phyloP scores from a whole-genome alignment of 345 rosid genomes.

The Boechera stricta region DNA sequence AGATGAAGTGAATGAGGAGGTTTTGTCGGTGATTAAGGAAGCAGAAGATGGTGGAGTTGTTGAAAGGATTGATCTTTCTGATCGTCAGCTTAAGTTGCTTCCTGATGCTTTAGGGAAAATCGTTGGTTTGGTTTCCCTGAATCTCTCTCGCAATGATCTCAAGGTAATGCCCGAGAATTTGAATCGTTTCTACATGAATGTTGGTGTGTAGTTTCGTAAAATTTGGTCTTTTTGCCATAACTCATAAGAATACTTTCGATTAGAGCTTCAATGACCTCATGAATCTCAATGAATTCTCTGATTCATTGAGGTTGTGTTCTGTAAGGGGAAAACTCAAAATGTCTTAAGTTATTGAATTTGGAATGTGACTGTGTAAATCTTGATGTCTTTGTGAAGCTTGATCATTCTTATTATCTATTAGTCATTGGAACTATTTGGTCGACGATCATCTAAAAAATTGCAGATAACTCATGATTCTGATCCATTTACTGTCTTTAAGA shows the following conservation, averaged over 20 bases:
- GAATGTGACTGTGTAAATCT: background rate
- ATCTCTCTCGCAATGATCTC: constrained; percentile 74
- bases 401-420: background rate
- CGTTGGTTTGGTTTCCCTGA: constrained; percentile 59
- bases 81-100: constrained; percentile 59
- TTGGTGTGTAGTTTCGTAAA: background rate
- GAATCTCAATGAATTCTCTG: background rate
- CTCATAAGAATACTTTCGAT: background rate
- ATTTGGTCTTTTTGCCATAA: background rate
- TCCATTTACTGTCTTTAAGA: background rate
- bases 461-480: constrained; percentile 4
- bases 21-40: constrained; percentile 53
- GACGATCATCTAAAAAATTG: background rate
- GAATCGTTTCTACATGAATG: background rate
- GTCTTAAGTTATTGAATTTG: constrained; percentile 13
- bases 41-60: constrained; percentile 48
- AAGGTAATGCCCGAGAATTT: constrained; percentile 52
- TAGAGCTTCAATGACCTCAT: background rate
- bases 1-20: constrained; percentile 55
- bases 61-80: constrained; percentile 71
- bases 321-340: background rate
- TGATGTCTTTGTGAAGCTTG: constrained; percentile 13
- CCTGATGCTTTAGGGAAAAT: constrained; percentile 81
- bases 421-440: background rate
- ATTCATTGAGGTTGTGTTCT: background rate